A percentile compares a stretch with the other conserved stretches of the same genome.
Conservation (phyloP, 148 eudicot genomes). For the Vaccinium corymbosum region DNA sequence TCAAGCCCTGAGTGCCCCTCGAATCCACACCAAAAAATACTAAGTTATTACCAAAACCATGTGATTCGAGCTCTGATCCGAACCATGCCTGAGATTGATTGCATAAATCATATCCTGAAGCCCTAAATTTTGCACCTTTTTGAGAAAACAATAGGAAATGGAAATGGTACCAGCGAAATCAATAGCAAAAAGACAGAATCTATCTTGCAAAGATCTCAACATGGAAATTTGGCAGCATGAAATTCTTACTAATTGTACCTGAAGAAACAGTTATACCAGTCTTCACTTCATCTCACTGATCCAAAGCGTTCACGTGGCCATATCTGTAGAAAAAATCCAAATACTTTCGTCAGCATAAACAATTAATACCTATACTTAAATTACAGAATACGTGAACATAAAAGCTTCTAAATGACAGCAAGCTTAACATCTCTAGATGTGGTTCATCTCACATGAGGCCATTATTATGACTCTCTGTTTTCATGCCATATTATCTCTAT, state of each 20-base stretch:
- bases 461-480: not conserved
- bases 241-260: conserved; percentile 13
- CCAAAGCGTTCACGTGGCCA: conserved; percentile 25
- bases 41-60: not conserved
- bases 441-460: not conserved
- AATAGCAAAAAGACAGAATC: not conserved
- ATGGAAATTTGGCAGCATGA: conserved; percentile 11
- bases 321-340: conserved; percentile 6
- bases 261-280: not conserved
- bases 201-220: conserved; percentile 4
- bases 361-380: not conserved
- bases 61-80: conserved; percentile 17
- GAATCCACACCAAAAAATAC: not conserved
- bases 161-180: not conserved
- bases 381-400: not conserved
- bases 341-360: not conserved
- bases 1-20: not conserved
- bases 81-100: conserved; percentile 5
- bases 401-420: not conserved
- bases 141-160: not conserved
- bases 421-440: not conserved
- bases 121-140: conserved; percentile 18
- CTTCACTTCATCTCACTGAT: conserved; percentile 9
- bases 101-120: conserved; percentile 20
- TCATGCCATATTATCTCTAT: not conserved